phyloP scores from a whole-genome alignment of 2,329 filamentous ascomycete genomes.

The Xylaria sp. region DNA sequence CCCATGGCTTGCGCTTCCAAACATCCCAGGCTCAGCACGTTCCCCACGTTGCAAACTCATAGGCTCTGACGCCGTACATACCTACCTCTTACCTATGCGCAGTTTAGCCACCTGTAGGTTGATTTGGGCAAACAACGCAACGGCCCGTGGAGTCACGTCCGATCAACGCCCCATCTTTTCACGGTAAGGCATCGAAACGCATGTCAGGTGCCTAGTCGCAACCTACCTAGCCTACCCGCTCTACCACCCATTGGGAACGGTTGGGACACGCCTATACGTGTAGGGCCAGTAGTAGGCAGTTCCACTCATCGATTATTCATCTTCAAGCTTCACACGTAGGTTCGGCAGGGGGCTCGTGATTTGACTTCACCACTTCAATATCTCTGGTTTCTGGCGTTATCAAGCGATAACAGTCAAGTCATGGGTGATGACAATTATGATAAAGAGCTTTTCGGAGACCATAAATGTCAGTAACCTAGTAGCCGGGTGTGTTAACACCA shows the following conservation, averaged over 20 bases:
- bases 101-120: conserved; percentile 2
- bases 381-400: background rate
- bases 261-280: background rate
- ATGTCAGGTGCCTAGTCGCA: conserved; percentile 1
- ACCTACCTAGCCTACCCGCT: background rate
- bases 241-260: background rate
- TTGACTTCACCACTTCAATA: background rate
- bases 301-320: background rate
- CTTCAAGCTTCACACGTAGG: background rate
- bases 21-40: conserved; percentile 10
- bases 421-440: conserved; percentile 44
- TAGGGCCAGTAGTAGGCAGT: background rate
- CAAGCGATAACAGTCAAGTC: conserved; percentile 22
- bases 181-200: background rate
- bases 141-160: too few relatives aligned
- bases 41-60: conserved; percentile 24
- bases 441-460: conserved; percentile 49
- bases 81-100: too few relatives aligned
- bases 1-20: background rate
- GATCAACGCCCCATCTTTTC: background rate
- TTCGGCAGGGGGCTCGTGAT: background rate
- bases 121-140: background rate
- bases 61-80: too few relatives aligned
- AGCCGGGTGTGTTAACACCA: conserved; percentile 54
- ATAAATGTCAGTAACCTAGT: conserved; percentile 44